Percentiles rank a stretch among this genome's conserved stretches.
Evolutionary conservation across 1,284 basidiomycete species (phyloP).

Genomic region (Trametes hirsuta): DNA sequence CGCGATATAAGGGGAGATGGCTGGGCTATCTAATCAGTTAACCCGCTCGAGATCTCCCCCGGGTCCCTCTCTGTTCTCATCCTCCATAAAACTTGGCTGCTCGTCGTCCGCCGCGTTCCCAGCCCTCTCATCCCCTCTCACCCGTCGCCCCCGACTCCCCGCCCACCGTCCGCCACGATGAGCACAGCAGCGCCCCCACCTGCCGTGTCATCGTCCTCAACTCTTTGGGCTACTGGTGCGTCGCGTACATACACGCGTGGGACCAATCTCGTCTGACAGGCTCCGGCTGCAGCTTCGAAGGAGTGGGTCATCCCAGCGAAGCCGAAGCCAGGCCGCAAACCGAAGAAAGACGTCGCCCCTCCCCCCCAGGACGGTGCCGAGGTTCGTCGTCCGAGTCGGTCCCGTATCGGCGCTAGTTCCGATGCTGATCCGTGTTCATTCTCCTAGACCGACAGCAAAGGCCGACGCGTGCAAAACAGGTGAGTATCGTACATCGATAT

Average conservation of each 20-base stretch:
- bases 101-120: slow-evolving; percentile 20
- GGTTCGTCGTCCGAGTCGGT: slow-evolving; percentile 38
- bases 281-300: slow-evolving; percentile 66
- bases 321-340: slow-evolving; percentile 89
- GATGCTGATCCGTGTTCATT: slow-evolving; percentile 23
- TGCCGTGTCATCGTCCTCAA: slow-evolving; percentile 45
- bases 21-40: slow-evolving; percentile 39
- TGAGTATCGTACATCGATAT: slow-evolving; percentile 32
- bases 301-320: slow-evolving; percentile 92
- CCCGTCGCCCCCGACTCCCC: slow-evolving; percentile 7
- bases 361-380: slow-evolving; percentile 47
- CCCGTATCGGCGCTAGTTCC: slow-evolving; percentile 21
- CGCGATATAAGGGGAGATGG: slow-evolving; percentile 25
- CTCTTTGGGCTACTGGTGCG: slow-evolving; percentile 55
- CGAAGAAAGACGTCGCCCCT: slow-evolving; percentile 65
- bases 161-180: slow-evolving; percentile 27
- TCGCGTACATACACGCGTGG: slow-evolving; percentile 14
- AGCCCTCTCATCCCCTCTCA: slow-evolving; percentile 24
- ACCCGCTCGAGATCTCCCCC: slow-evolving; percentile 26
- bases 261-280: slow-evolving; percentile 35
- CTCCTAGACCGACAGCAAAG: slow-evolving; percentile 53
- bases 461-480: slow-evolving; percentile 80
- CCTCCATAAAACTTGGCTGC: slow-evolving; percentile 21
- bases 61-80: slow-evolving; percentile 17
- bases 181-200: slow-evolving; percentile 31